Evolutionary conservation across 768 basidiomycete genomes (phyloP), one percentile per base, ranked within the genome.

Genomic region (Strobilomyces echinocephalus): DNA sequence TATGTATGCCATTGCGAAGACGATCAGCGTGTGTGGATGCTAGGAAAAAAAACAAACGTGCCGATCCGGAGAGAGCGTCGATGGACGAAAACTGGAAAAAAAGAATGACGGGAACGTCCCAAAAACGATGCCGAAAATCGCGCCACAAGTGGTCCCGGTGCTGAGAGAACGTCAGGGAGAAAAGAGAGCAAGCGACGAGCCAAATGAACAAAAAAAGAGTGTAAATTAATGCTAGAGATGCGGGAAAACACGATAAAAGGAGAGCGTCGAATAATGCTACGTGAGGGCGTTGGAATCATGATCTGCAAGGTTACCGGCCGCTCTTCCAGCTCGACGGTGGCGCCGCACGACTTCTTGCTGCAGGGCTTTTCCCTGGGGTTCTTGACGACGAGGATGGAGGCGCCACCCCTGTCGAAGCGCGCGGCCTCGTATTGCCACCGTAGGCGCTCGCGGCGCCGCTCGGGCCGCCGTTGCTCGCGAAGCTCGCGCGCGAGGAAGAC

Each of bases 281-380:
- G 21, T 26, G 5, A 9, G 20, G 31, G 20, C n/a, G 39, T 40
- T 18, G 39, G n/a, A 10, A 41, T n/a, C 42, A 3, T 14, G 21
- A 5, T 30, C 30, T 10, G 7, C 21, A 20, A 31, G 21, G 20
- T 58, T 44, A 69, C 33, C 63, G 63, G 4, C 56, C 28, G 42
- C 9, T 69, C 66, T 79, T 83, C 83, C 83, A 85, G 57, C 83
- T 84, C 34, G 83, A 85, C 12, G 83, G 83, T 9, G 83, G 83
- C 2, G 76, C 71, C n/a, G 71, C 70, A 43, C 57, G 56, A 21
- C 63, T 73, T 57, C 68, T 55, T 44, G 46, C 52, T 28, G 31
- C 49, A 53, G 63, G 47, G 55, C 53, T 41, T 31, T 60, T 65
- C 20, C 57, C 65, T 0, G 69, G 44, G 14, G 18, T n/a, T 40